phyloP scores from a whole-genome alignment of 148 eudicot genomes.

The Chenopodium formosanum region DNA sequence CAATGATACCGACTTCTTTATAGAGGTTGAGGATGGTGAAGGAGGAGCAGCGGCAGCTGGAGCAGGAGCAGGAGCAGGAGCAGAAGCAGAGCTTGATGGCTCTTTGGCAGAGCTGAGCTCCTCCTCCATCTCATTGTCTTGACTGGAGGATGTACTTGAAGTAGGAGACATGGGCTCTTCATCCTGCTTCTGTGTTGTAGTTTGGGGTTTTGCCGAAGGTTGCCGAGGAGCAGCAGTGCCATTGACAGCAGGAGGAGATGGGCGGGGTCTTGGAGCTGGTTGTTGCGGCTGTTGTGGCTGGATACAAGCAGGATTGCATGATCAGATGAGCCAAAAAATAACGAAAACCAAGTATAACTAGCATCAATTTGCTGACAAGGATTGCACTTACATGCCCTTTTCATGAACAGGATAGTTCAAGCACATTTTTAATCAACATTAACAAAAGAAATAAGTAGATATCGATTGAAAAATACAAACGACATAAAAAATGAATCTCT shows the following conservation, averaged over 20 bases:
- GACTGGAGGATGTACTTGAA: conserved; percentile 50
- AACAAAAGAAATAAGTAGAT: background rate
- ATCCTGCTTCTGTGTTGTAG: conserved; percentile 23
- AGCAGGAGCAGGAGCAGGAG: conserved; percentile 32
- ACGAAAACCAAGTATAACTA: background rate
- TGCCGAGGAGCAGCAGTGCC: conserved; percentile 34
- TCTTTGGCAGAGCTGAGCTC: conserved; percentile 33
- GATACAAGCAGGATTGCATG: conserved; percentile 15
- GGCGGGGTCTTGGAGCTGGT: conserved; percentile 43
- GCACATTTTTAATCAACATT: background rate
- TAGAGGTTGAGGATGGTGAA: conserved; percentile 24
- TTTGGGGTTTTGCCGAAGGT: conserved; percentile 27
- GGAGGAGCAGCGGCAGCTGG: conserved; percentile 16
- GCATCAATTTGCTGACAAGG: conserved; percentile 1
- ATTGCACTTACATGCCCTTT: background rate
- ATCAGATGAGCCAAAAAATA: background rate
- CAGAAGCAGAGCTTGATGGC: conserved; percentile 33
- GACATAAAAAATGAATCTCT: background rate
- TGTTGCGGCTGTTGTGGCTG: conserved; percentile 64
- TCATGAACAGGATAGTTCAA: background rate
- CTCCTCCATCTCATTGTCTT: conserved; percentile 36
- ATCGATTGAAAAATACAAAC: background rate
- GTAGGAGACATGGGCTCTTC: conserved; percentile 62
- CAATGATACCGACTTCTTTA: conserved; percentile 38
- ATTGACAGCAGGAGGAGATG: conserved; percentile 26